phyloP scores from a whole-genome alignment of 2,329 filamentous ascomycete species.

The Fusarium proliferatum region DNA sequence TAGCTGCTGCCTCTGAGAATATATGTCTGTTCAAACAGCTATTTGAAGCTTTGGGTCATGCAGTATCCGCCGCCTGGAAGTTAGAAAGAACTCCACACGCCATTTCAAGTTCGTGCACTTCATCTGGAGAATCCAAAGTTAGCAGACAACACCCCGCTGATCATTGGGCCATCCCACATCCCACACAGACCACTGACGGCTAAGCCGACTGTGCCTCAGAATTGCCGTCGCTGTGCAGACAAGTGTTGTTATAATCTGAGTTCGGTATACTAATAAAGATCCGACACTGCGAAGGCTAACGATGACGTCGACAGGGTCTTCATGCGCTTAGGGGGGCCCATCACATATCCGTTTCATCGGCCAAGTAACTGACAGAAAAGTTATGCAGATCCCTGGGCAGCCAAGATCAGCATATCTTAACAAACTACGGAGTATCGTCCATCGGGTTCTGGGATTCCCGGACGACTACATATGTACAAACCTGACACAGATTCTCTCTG shows the following conservation, averaged over 20 bases:
- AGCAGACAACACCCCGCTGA: slow-evolving; percentile 30
- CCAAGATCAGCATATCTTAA: neutral
- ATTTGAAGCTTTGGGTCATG: neutral
- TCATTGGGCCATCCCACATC: slow-evolving; percentile 29
- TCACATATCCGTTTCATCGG: slow-evolving; percentile 15
- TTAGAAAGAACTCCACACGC: neutral
- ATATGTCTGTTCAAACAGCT: neutral
- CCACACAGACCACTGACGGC: slow-evolving; percentile 37
- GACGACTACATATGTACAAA: neutral
- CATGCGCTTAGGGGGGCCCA: slow-evolving; percentile 11
- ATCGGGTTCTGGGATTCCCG: neutral
- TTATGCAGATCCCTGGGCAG: neutral
- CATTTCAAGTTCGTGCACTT: neutral
- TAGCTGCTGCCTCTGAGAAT: neutral
- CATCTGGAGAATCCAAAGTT: slow-evolving; percentile 13
- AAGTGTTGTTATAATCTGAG: slow-evolving; percentile 8
- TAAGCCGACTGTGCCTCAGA: slow-evolving; percentile 40
- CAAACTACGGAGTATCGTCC: neutral
- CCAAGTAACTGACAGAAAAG: slow-evolving; percentile 16
- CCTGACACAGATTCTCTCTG: neutral
- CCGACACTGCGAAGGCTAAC: slow-evolving; percentile 6
- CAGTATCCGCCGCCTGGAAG: neutral
- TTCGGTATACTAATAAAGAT: slow-evolving; percentile 19
- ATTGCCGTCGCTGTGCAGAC: slow-evolving; percentile 18
- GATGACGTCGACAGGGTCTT: slow-evolving; percentile 23